Base-by-base conservation (phyloP, 176 grass and related monocot genomes). In the Pontederia crassipes region DNA sequence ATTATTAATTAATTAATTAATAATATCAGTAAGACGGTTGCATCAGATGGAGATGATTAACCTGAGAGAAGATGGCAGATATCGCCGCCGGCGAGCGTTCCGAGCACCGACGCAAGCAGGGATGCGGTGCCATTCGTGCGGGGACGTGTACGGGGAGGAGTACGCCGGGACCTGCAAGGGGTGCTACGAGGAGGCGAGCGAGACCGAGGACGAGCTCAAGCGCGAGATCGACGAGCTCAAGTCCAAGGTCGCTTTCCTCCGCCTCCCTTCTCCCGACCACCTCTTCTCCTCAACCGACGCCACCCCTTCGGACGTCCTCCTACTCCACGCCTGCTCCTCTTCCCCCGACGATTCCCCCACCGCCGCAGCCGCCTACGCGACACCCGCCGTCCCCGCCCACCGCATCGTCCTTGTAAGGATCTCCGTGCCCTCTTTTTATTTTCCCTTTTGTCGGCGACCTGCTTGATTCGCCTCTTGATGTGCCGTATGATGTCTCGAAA, bases 131-230 rank as follows among this genome's bases (percentile, higher is more conserved):
- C 91, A 87, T 48, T 96, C 91, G 49, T 96, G 91, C 83, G 66
- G 59, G 54, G 84, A 85, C 45, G 86, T 78, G 75, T 96, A 96
- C 73, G 83, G 79, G 9, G 86, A 87, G 78, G 80, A 81, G 62
- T 83, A 90, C 66, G 80, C 86, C 0, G 91, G 91, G 46, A 96
- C 91, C 16, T 96, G 86, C 72, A 90, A 90, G 74, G 86, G 90
- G 69, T 90, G 86, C 75, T 96, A 90, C 78, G 91, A 96, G 70
- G 91, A 96, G 75, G 91, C 91, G 1, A 90, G 86, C 86, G 91
- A 95, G 83, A 87, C 91, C 45, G 86, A 95, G 80, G 91, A 95
- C 75, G 91, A 90, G 78, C 91, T 96, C 69, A 89, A 96, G 62
- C 86, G 80, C 62, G 86, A 90, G 83, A 96, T 96, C 83, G 81